Percentiles rank a stretch among this genome's conserved stretches.
phyloP scores from a whole-genome alignment of 176 grass and related monocot species.

The Secale cereale region DNA sequence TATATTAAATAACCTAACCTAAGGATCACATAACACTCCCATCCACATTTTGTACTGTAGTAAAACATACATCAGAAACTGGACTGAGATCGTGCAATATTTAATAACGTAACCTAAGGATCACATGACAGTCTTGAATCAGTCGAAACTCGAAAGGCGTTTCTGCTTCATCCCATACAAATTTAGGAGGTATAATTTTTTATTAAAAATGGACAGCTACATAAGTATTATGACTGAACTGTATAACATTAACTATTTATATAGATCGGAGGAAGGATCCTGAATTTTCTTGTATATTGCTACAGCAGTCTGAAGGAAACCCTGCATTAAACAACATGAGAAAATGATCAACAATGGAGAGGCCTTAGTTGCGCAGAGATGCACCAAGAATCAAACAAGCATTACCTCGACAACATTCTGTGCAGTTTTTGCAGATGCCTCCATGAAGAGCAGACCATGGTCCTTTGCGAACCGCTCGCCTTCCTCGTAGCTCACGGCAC shows the following conservation, averaged over 20 bases:
- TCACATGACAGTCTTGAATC: no score
- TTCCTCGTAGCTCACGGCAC: conserved; percentile 65
- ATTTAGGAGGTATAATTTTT: not conserved
- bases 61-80: not conserved
- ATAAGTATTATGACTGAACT: not conserved
- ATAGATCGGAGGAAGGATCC: conserved; percentile 67
- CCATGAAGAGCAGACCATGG: conserved; percentile 73
- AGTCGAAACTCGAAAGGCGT: no score
- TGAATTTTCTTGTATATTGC: conserved; percentile 81
- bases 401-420: conserved; percentile 67
- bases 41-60: conserved; percentile 4
- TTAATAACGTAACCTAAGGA: no score
- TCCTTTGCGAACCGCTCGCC: conserved; percentile 76
- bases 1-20: not conserved
- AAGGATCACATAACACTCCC: not conserved
- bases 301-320: conserved; percentile 58
- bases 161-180: not conserved
- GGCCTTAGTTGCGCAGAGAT: not conserved
- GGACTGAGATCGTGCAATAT: no score
- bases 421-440: conserved; percentile 70
- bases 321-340: conserved; percentile 34
- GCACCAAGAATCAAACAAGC: not conserved
- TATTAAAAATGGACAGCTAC: not conserved
- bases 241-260: conserved; percentile 48
- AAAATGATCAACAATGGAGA: not conserved